Evolutionary conservation across 1,284 basidiomycete genomes (phyloP).

Genomic region (Fomitiporia mediterranea): DNA sequence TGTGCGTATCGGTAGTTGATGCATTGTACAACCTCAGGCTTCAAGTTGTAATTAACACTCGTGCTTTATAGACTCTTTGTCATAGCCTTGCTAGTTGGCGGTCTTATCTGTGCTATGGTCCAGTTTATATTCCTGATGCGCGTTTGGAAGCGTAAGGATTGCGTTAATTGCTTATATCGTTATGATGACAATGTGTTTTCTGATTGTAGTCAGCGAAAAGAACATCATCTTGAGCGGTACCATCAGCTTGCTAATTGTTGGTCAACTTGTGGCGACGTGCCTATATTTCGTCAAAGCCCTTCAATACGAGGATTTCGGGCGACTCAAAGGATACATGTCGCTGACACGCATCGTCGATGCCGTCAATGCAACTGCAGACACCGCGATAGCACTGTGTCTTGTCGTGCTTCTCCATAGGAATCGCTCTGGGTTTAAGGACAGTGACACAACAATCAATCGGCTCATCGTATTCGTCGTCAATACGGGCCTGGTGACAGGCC

Average conservation of each 20-base stretch:
- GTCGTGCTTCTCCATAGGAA: constrained; percentile 9
- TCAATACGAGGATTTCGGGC: neutral
- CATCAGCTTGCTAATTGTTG: constrained; percentile 2
- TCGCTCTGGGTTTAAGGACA: constrained; percentile 11
- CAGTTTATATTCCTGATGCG: constrained; percentile 10
- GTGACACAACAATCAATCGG: constrained; percentile 15
- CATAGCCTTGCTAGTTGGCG: neutral
- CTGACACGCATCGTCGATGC: constrained; percentile 15
- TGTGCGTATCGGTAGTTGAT: neutral
- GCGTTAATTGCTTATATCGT: neutral
- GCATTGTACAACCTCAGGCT: neutral
- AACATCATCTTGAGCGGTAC: constrained; percentile 1
- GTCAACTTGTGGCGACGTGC: constrained; percentile 1
- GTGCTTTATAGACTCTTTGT: neutral
- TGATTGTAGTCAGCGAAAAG: constrained; percentile 14
- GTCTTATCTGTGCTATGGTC: constrained; percentile 7
- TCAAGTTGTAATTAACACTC: neutral
- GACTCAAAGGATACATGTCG: constrained; percentile 1
- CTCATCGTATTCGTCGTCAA: constrained; percentile 20
- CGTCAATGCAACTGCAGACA: constrained; percentile 10
- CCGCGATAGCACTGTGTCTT: constrained; percentile 12
- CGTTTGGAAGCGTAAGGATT: constrained; percentile 8
- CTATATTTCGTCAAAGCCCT: constrained; percentile 8
- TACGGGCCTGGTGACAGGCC: constrained; percentile 18
- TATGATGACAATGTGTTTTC: neutral